Conservation (phyloP, 176 grass and related monocot species). For the Oryza meyeriana region DNA sequence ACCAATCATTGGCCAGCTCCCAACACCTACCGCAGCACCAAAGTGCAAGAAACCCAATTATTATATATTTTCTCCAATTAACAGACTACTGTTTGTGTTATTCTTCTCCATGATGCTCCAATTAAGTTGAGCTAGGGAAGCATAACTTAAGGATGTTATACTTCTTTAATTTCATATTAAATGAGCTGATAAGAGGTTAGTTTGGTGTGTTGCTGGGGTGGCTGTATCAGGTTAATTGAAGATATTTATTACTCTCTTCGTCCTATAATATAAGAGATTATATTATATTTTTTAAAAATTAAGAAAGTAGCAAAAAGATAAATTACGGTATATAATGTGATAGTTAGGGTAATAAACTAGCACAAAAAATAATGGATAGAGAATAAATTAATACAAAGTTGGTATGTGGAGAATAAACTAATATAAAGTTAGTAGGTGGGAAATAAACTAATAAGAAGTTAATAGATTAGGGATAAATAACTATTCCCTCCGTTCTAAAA, state of each 20-base stretch:
- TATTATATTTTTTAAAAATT: no score
- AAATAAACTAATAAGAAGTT: no score
- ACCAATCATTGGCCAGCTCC: constrained; percentile 44
- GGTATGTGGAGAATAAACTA: no score
- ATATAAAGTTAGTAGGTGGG: no score
- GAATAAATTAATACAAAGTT: no score
- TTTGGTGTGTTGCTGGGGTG: neutral
- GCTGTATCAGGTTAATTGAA: neutral
- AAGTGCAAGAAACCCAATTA: neutral
- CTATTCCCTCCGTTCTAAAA: no score
- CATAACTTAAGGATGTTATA: neutral
- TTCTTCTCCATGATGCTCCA: neutral
- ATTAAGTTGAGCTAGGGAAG: neutral
- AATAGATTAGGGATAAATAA: no score
- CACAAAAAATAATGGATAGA: no score
- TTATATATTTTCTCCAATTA: constrained; percentile 25
- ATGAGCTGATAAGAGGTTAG: neutral
- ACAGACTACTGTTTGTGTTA: neutral
- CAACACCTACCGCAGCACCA: neutral
- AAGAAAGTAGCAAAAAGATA: no score
- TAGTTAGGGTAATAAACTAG: no score
- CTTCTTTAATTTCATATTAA: neutral
- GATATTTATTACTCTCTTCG: constrained; percentile 10
- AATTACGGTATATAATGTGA: no score
- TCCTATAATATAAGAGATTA: no score